Evolutionary conservation across 805 yeast species (phyloP).

Genomic region (Wickerhamiella musiphila): DNA sequence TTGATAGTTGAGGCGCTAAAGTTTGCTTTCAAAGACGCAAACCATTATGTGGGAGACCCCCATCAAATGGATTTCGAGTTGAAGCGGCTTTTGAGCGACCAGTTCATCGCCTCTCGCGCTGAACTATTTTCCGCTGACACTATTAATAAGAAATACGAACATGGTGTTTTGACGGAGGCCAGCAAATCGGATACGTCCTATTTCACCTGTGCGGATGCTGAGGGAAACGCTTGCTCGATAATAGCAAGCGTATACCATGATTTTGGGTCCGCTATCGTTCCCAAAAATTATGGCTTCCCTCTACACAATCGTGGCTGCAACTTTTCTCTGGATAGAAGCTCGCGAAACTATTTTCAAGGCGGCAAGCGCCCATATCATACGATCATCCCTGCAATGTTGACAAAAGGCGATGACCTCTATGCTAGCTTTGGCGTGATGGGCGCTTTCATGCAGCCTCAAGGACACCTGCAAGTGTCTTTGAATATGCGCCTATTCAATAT

Average conservation of each 20-base stretch:
- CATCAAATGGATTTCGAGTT: constrained; percentile 22
- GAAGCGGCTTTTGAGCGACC: constrained; percentile 28
- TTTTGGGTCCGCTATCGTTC: constrained; percentile 57
- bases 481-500: constrained; percentile 46
- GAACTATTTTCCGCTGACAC: constrained; percentile 26
- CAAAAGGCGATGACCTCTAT: constrained; percentile 34
- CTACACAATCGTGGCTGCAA: constrained; percentile 66
- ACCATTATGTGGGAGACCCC: constrained; percentile 53
- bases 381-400: constrained; percentile 67
- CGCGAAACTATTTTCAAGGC: constrained; percentile 46
- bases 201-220: constrained; percentile 42
- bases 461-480: constrained; percentile 60
- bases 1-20: constrained; percentile 53
- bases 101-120: constrained; percentile 35
- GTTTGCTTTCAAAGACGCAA: constrained; percentile 57
- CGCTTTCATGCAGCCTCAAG: constrained; percentile 75
- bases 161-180: constrained; percentile 25
- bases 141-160: constrained; percentile 27
- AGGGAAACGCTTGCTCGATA: constrained; percentile 70
- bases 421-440: constrained; percentile 77
- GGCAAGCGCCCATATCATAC: constrained; percentile 68
- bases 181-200: constrained; percentile 60
- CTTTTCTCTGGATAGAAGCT: constrained; percentile 41
- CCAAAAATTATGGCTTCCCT: constrained; percentile 41
- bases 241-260: constrained; percentile 55